A percentile compares a stretch with the other conserved stretches of the same genome.
Conservation (phyloP, 129 eudicot genomes). For the Centaurea solstitialis region DNA sequence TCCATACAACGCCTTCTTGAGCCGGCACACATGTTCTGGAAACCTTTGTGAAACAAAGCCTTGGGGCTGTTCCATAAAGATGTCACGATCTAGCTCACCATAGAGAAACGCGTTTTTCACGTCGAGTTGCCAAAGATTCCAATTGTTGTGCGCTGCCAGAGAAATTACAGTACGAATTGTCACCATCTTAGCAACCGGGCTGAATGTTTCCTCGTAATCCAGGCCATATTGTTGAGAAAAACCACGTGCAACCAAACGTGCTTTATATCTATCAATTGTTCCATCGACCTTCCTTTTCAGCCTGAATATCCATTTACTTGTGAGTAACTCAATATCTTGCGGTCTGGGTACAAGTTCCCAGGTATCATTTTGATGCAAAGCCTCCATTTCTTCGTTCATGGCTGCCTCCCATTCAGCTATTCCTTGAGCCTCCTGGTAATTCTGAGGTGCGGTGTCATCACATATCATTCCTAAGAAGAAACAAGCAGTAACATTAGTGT, state of each 20-base stretch:
- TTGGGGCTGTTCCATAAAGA: constrained; percentile 10
- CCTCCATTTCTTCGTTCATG: constrained; percentile 16
- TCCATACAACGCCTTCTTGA: constrained; percentile 19
- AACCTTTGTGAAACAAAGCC: not conserved
- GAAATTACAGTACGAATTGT: not conserved
- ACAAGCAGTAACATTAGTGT: not conserved
- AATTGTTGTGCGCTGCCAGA: not conserved
- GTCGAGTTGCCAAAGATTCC: constrained; percentile 19
- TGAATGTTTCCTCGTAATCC: constrained; percentile 10
- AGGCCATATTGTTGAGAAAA: not conserved
- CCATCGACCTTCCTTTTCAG: constrained; percentile 12
- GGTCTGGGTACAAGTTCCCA: constrained; percentile 2
- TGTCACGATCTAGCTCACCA: constrained; percentile 3
- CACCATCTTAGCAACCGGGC: constrained; percentile 1
- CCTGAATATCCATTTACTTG: not conserved
- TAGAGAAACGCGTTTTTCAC: not conserved
- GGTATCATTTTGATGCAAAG: not conserved
- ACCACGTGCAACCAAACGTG: not conserved
- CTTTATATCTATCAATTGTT: constrained; percentile 7
- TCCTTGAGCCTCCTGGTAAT: constrained; percentile 14
- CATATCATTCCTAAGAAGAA: constrained; percentile 4
- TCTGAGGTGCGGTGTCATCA: not conserved
- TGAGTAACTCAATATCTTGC: not conserved
- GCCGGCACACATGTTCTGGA: constrained; percentile 22
- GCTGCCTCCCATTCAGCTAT: constrained; percentile 6